Conservation (phyloP, 2,329 filamentous ascomycete genomes). For the Neoscytalidium dimidiatum region DNA sequence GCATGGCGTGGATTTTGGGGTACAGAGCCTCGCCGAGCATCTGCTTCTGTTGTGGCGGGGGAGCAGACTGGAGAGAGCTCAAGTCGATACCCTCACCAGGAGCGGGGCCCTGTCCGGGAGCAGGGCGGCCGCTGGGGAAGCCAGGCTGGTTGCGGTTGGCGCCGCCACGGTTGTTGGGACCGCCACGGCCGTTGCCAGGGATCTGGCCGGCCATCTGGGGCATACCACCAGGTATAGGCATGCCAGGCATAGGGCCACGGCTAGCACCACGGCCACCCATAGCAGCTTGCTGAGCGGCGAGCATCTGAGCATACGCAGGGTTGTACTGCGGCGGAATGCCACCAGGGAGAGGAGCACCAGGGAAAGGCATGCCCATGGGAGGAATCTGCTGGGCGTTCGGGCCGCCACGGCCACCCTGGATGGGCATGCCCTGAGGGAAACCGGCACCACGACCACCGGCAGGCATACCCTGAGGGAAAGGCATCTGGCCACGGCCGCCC, state of each 20-base stretch:
- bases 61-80: conserved; percentile 52
- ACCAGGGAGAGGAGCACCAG: conserved; percentile 58
- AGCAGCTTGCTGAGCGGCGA: conserved; percentile 59
- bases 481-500: conserved; percentile 61
- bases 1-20: conserved; percentile 94
- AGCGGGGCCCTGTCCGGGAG: conserved; percentile 25
- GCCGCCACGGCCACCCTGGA: conserved; percentile 83
- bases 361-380: conserved; percentile 78
- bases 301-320: conserved; percentile 77
- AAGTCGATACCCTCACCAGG: conserved; percentile 48
- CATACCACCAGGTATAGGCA: conserved; percentile 53
- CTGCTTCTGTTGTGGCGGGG: conserved; percentile 90
- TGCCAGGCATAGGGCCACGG: conserved; percentile 67
- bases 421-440: conserved; percentile 78
- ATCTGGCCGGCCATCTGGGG: conserved; percentile 62
- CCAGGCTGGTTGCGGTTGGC: conserved; percentile 33
- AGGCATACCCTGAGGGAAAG: conserved; percentile 63
- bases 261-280: conserved; percentile 61
- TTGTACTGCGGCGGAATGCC: conserved; percentile 75
- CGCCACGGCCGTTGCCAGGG: conserved; percentile 41
- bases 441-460: conserved; percentile 81
- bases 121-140: conserved; percentile 32
- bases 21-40: conserved; percentile 97
- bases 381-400: conserved; percentile 78
- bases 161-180: conserved; percentile 38